Percentiles rank a stretch among this genome's conserved stretches.
These are phyloP conservation scores for Silene latifolia DNA, from an alignment of 148 eudicot species.

Conservation along the genomic window DNA sequence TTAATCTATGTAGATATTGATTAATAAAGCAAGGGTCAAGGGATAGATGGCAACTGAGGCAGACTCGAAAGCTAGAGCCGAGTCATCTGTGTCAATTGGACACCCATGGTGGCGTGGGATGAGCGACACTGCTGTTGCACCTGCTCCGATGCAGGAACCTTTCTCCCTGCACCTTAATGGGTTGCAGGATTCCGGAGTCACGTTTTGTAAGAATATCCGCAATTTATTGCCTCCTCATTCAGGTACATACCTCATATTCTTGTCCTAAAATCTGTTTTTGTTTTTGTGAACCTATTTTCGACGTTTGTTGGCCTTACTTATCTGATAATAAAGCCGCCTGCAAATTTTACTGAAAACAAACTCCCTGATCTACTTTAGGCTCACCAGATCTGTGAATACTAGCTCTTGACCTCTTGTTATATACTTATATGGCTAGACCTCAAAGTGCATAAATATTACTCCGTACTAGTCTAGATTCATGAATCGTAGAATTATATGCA, in stretches of 20 bases:
- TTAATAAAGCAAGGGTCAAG: background rate
- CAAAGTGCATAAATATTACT: too few relatives aligned
- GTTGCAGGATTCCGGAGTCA: conserved; percentile 23
- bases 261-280: background rate
- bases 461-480: too few relatives aligned
- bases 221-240: conserved; percentile 26
- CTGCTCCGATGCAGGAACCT: background rate
- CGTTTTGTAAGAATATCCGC: conserved; percentile 27
- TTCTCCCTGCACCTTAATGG: conserved; percentile 31
- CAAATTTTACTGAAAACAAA: too few relatives aligned
- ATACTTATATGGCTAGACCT: too few relatives aligned
- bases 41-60: conserved; percentile 40
- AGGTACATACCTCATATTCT: conserved; percentile 31
- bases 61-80: conserved; percentile 20
- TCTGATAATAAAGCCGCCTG: too few relatives aligned
- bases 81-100: conserved; percentile 21
- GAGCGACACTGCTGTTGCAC: conserved; percentile 33
- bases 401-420: too few relatives aligned
- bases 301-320: too few relatives aligned
- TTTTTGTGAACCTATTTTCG: background rate
- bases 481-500: too few relatives aligned
- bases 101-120: conserved; percentile 66
- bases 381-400: too few relatives aligned
- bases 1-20: background rate
- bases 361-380: too few relatives aligned